Conservation (phyloP, 345 rosid genomes). For the Brassica nigra region DNA sequence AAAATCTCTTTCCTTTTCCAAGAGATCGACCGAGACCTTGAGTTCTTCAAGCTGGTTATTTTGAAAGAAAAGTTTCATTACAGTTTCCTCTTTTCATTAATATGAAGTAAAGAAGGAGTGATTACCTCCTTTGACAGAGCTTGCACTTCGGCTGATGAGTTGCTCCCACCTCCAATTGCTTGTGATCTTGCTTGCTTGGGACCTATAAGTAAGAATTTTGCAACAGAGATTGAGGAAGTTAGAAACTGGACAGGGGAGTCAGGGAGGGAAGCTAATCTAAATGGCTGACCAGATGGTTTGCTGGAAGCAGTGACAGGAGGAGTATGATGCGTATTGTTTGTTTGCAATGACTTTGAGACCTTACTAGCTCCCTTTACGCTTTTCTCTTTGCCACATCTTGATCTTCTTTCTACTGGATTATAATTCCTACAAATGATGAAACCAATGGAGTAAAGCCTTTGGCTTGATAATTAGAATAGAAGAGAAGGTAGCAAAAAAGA, state of each 20-base stretch:
- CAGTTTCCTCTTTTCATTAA: not conserved
- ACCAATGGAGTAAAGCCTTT: not conserved
- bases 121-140: slow-evolving; percentile 85
- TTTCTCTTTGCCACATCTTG: slow-evolving; percentile 73
- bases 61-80: slow-evolving; percentile 1
- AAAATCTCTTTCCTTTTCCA: slow-evolving; percentile 93
- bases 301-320: slow-evolving; percentile 29
- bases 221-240: not conserved
- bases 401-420: slow-evolving; percentile 85
- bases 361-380: slow-evolving; percentile 53
- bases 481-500: not conserved
- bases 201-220: slow-evolving; percentile 45
- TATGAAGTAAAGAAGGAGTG: not conserved
- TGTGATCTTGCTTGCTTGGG: slow-evolving; percentile 57
- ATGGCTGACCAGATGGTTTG: slow-evolving; percentile 22
- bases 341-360: slow-evolving; percentile 74
- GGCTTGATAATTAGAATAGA: not conserved
- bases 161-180: slow-evolving; percentile 45
- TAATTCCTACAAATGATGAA: slow-evolving; percentile 60
- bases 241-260: not conserved
- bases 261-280: not conserved
- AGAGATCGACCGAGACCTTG: slow-evolving; percentile 70
- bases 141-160: slow-evolving; percentile 55
- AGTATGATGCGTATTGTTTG: slow-evolving; percentile 54
- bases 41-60: slow-evolving; percentile 62